phyloP scores from a whole-genome alignment of 2,329 filamentous ascomycete genomes.

The Akanthomyces muscarius region DNA sequence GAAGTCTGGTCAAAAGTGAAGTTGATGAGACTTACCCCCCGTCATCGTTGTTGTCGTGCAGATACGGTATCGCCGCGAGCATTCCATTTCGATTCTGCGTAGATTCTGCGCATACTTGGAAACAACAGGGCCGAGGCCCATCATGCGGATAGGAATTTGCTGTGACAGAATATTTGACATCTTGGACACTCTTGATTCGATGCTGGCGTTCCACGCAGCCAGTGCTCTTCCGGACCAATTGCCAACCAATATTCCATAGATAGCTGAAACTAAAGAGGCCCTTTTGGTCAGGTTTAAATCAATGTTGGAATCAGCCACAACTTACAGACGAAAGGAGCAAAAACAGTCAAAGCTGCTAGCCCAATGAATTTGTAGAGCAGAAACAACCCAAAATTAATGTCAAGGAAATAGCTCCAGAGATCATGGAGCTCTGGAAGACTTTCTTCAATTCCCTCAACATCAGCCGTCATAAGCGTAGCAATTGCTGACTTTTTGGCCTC shows the following conservation, averaged over 20 bases:
- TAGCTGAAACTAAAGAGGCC: not conserved
- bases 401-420: not conserved
- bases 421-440: not conserved
- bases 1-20: too few species aligned
- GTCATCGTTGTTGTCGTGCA: not conserved
- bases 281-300: not conserved
- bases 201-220: not conserved
- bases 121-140: not conserved
- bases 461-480: not conserved
- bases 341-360: not conserved
- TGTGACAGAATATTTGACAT: not conserved
- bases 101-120: not conserved
- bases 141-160: not conserved
- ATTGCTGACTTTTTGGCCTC: not conserved
- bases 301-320: not conserved
- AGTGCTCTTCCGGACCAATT: not conserved
- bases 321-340: not conserved
- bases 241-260: not conserved
- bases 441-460: not conserved
- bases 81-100: not conserved
- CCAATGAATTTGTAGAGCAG: not conserved
- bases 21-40: not conserved
- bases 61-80: not conserved
- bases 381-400: not conserved
- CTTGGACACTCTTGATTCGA: not conserved